Evolutionary conservation across 192 early-diverging fungal species (phyloP), one percentile per base, ranked within the genome.

Genomic region (Backusella mclennaniae): DNA sequence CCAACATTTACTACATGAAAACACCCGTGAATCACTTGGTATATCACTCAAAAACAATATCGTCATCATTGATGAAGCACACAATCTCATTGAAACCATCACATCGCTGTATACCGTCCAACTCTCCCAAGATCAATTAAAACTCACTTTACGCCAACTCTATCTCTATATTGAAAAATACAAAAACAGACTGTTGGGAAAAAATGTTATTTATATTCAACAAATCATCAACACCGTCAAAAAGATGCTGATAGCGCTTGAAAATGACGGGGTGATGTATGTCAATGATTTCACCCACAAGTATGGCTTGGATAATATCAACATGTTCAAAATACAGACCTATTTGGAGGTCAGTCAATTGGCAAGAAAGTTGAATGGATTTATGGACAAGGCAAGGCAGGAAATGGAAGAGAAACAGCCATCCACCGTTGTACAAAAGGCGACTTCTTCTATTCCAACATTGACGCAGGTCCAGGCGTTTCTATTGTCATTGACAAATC

Each of bases 1-100:
- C 81, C 93, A 94, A 69, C 86, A 94, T 66, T 77, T 97, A 67
- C 82, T 97, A n/a, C 92, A 93, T 52, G 86, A 87, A 66, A 80
- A 88, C 0, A 90, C 94, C 0, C 82, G 97, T 29, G 93, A 95
- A 68, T 88, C 93, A 0, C 84, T 93, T 73, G 92, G 92, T 7
- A 86, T 98, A 4, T 81, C 85, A 7, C 76, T 97, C 9, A 88
- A 89, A 41, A 80, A 84, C 75, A 93, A 91, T 35, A 85, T 98
- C 35, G 91, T 98, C 1, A 91, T 98, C 19, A 83, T 98, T 39
- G 96, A 96, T 84, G 92, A 95, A 80, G 93, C 91, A 1, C 91
- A 93, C 70, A 93, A 92, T 78, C 85, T 90, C 75, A 91, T 89
- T 42, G 93, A 95, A 74, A 90, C 92, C 14, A 91, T 96, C 66